Base-by-base conservation (phyloP, 208 protist genomes). In the Leishmania lainsoni region DNA sequence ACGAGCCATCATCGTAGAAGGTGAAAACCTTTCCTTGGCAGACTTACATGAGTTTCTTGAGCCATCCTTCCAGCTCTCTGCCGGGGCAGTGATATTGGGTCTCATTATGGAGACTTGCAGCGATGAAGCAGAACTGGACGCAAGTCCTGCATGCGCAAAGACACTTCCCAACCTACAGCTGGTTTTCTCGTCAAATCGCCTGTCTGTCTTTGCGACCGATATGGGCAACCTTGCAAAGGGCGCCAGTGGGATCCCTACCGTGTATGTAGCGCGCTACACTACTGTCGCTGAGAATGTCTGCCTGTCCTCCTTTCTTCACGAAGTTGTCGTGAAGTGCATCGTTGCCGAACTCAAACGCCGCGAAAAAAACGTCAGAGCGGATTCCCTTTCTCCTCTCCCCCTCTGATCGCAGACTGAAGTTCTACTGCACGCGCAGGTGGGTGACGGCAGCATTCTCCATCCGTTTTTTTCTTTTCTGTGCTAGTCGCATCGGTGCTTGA, bases 1-100 rank as follows among this genome's bases (percentile, higher is more conserved):
- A 0, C 90, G 89, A 70, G 81, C 86, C 26, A 54, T 94, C 56
- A 89, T 92, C 61, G 65, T 93, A 16, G 91, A 94, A 51, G 91
- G 91, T 10, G 85, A 76, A 72, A 75, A 78, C 16, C 80, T 94
- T 16, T 68, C 84, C 65, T 80, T 94, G 17, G 5, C 86, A 0
- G 8, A 74, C 5, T 90, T 92, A 49, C 61, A 68, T 22, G 22
- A 26, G 9, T 88, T 87, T 61, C 78, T 94, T 45, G 35, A 79
- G 17, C 45, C 63, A 0, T 17, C 71, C 17, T 86, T 81, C 58
- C 87, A 88, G 74, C 8, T 45, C 3, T 45, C 58, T 1, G 32
- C 75, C 4, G 81, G 77, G 1, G 76, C 77, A 5, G 77, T 85
- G 1, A 29, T 85, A 12, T 22, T 85, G 9, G 81, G 83, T 12